Evolutionary conservation across 1,284 basidiomycete species (phyloP), one percentile per base, ranked within the genome.

Genomic region (Tilletia horrida): DNA sequence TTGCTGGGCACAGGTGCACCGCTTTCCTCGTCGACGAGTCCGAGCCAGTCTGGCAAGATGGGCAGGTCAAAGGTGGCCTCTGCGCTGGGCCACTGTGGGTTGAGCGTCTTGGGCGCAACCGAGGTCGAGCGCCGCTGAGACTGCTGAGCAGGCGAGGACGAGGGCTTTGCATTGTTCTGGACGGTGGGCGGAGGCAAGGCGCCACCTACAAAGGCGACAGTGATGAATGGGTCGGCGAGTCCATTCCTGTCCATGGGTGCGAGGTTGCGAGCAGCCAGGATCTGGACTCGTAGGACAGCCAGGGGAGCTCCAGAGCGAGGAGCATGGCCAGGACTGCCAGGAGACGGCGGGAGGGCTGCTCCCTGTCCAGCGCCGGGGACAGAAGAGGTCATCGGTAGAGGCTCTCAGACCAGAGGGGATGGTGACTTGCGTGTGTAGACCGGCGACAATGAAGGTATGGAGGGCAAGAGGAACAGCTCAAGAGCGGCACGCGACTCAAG

Each of bases 31-130:
- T 90, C 88, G 70, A 88, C 88, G 14, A 88, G 74, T 2, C 70
- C 70, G 40, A 68, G 69, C 69, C 80, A 79, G 27, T 79, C 75
- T 11, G 72, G 68, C 0, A 69, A 55, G 18, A 78, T 67, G 31
- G 69, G 69, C 35, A 72, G 72, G 23, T 77, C 70, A 64, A 76
- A 72, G 0, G 71, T 68, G 21, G 75, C 80, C 50, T 78, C 77
- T 2, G 67, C 66, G n/a, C 69, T 31, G 0, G 84, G 81, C 81
- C 88, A 97, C 1, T 84, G 82, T 0, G 94, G 94, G 75, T 91
- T 89, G n/a, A 90, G 81, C 0, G 87, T 89, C 69, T 89, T 88
- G 80, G 90, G 92, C 43, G 87, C 83, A n/a, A 91, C 91, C 0
- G 92, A 87, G 0, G 93, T 95, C 55, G 88, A 85, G n/a, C 89